phyloP scores from a whole-genome alignment of 2,329 filamentous ascomycete genomes.

The Trichoderma sp. region DNA sequence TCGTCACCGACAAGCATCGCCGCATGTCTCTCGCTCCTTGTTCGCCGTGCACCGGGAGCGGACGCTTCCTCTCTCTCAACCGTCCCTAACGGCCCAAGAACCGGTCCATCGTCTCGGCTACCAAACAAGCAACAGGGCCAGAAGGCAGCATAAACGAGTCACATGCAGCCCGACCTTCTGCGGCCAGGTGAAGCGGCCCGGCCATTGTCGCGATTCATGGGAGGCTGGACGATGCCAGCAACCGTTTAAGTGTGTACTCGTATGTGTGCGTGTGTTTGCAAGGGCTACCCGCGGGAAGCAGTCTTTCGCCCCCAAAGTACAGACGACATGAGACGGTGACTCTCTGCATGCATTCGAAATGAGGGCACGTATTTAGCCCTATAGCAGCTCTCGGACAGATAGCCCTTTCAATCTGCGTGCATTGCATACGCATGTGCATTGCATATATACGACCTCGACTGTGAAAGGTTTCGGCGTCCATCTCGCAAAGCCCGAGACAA shows the following conservation, averaged over 20 bases:
- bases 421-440: not conserved
- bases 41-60: not conserved
- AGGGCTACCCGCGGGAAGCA: not conserved
- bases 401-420: not conserved
- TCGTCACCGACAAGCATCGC: not conserved
- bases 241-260: not conserved
- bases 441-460: not conserved
- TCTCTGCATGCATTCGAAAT: not conserved
- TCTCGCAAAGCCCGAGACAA: constrained; percentile 10
- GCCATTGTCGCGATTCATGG: not conserved
- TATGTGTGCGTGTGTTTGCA: not conserved
- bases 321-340: not conserved
- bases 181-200: constrained; percentile 7
- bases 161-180: constrained; percentile 11
- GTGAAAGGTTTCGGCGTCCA: constrained; percentile 2
- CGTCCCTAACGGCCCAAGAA: not conserved
- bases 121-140: not conserved
- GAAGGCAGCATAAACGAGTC: not conserved
- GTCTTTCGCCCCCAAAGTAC: not conserved
- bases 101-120: not conserved
- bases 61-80: not conserved
- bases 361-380: not conserved
- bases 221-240: not conserved
- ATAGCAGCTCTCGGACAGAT: not conserved
- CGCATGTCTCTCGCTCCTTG: not conserved